A percentile compares a stretch with the other conserved stretches of the same genome.
Conservation (phyloP, 495 filamentous ascomycete genomes). For the Jackrogersella multiformis region DNA sequence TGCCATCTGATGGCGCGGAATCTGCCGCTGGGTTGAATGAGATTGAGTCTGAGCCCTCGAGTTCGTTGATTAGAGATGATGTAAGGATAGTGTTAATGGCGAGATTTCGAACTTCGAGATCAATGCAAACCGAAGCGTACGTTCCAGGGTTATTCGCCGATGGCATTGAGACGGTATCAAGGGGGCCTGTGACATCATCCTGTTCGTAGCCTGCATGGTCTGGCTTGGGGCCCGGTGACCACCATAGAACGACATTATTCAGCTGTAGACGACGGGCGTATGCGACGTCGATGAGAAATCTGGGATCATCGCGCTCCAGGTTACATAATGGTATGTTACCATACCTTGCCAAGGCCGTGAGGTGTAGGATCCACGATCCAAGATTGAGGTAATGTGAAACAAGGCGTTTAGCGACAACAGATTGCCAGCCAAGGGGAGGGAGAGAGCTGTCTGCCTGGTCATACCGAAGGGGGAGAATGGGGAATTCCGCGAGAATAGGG, state of each 20-base stretch:
- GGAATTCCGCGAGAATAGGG: constrained; percentile 84
- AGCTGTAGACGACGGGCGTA: constrained; percentile 91
- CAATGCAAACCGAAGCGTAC: constrained; percentile 96
- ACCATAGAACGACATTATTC: constrained; percentile 98
- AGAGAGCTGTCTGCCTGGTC: constrained; percentile 86
- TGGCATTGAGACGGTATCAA: constrained; percentile 95
- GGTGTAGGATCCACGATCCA: constrained; percentile 89
- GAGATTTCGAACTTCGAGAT: constrained; percentile 91
- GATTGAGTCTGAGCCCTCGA: constrained; percentile 85
- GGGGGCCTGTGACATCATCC: constrained; percentile 82
- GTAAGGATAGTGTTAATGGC: constrained; percentile 98
- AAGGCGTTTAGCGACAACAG: constrained; percentile 83
- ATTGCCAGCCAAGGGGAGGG: constrained; percentile 93
- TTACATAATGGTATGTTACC: constrained; percentile 96
- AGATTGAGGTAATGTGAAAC: constrained; percentile 90
- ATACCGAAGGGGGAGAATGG: constrained; percentile 78
- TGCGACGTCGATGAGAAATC: constrained; percentile 93
- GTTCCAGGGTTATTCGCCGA: constrained; percentile 90
- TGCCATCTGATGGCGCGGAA: constrained; percentile 58
- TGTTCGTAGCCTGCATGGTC: constrained; percentile 97
- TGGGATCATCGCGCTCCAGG: constrained; percentile 90
- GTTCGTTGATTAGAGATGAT: constrained; percentile 96
- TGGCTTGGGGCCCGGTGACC: constrained; percentile 83
- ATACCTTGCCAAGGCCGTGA: constrained; percentile 86
- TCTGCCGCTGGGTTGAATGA: constrained; percentile 82